Conservation (phyloP, 306 rosid species). For the Astragalus glycyphyllos region DNA sequence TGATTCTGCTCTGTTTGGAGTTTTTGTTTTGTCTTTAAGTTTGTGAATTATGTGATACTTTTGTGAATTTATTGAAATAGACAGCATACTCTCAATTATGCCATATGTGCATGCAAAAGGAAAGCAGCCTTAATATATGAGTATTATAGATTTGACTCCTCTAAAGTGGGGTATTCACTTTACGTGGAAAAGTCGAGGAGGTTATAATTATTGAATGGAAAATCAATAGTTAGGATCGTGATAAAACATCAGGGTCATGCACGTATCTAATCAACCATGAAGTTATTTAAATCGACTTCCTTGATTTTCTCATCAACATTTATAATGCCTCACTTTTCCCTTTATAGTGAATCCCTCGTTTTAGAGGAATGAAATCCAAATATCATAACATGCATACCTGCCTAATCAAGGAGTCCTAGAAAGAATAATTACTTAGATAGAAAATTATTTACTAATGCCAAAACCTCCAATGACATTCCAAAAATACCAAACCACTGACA, state of each 20-base stretch:
- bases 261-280: neutral
- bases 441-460: slow-evolving; percentile 15
- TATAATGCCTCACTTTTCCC: slow-evolving; percentile 21
- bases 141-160: neutral
- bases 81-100: slow-evolving; percentile 24
- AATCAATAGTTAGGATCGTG: neutral
- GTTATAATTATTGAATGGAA: neutral
- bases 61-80: slow-evolving; percentile 7
- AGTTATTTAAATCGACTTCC: neutral
- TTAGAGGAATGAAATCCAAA: neutral
- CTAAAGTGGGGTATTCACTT: neutral
- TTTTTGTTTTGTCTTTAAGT: neutral
- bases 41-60: neutral
- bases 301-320: slow-evolving; percentile 12
- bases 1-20: neutral
- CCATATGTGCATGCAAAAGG: slow-evolving; percentile 12
- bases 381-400: neutral
- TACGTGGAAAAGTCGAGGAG: neutral
- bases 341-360: neutral
- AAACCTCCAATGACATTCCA: slow-evolving; percentile 3
- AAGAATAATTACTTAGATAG: slow-evolving; percentile 19
- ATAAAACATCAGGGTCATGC: neutral
- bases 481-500: slow-evolving; percentile 19
- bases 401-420: slow-evolving; percentile 19
- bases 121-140: slow-evolving; percentile 5